phyloP scores from a whole-genome alignment of 2,329 filamentous ascomycete genomes.

The Trichoderma afroharzianum region DNA sequence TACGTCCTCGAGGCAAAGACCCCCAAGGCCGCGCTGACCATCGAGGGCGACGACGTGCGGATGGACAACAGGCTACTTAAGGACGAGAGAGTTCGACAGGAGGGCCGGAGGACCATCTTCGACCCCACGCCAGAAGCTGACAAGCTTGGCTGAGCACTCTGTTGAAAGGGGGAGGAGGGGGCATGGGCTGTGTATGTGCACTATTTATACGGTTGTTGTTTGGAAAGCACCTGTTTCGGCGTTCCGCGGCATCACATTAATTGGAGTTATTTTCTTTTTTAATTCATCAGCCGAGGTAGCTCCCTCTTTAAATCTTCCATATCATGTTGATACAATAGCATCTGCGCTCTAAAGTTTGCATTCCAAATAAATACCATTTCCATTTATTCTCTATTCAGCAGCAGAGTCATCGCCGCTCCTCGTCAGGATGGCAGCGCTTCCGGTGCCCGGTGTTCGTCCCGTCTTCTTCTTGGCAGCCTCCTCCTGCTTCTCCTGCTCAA shows the following conservation, averaged over 20 bases:
- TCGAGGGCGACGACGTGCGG: conserved; percentile 88
- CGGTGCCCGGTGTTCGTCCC: conserved; percentile 66
- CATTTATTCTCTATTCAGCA: conserved; percentile 31
- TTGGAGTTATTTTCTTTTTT: neutral
- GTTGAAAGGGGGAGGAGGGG: neutral
- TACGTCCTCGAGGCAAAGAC: conserved; percentile 87
- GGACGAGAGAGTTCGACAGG: conserved; percentile 71
- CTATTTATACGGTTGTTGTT: neutral
- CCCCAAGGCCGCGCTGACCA: conserved; percentile 75
- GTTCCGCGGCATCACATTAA: conserved; percentile 26
- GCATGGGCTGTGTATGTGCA: neutral
- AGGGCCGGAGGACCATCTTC: conserved; percentile 64
- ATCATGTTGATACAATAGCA: conserved; percentile 37
- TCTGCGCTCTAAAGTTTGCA: conserved; percentile 27
- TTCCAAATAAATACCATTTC: conserved; percentile 22
- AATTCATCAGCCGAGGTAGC: neutral
- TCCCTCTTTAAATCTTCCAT: conserved; percentile 30
- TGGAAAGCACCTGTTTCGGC: conserved; percentile 24
- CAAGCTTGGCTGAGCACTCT: conserved; percentile 61
- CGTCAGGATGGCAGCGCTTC: conserved; percentile 71
- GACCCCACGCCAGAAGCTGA: conserved; percentile 72
- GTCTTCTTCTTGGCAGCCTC: conserved; percentile 97
- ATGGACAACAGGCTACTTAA: conserved; percentile 88
- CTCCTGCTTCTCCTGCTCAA: conserved; percentile 99
- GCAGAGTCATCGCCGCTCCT: conserved; percentile 46